Base-by-base conservation (phyloP, 257 asterid species). In the Capsicum rhomboideum region DNA sequence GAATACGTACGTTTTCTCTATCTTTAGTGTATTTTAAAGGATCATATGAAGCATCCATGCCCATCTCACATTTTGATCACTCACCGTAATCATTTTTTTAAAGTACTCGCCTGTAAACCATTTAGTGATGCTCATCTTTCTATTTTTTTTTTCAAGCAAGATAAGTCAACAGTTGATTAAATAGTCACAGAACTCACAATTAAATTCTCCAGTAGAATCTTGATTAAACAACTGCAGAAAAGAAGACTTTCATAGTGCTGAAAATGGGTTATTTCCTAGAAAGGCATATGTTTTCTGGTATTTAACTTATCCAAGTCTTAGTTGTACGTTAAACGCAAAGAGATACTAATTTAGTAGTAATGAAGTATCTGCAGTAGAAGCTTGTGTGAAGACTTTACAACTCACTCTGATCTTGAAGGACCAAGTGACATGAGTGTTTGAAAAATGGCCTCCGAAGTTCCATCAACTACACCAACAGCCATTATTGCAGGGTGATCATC, bases 401-500 rank as follows among this genome's bases (percentile, higher is more conserved):
- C 97, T 89, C 91, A 94, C 99, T 96, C 98, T 63, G 98, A 91
- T 93, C 98, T 94, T 79, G 97, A 96, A 87, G 97, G 92, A 89
- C 98, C 98, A 89, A 96, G 96, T 80, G 99, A 96, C 97, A 96
- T 92, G 59, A 96, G 96, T 18, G 95, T 92, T 86, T 92, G 98
- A 82, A 94, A 96, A 86, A 93, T 90, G 81, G 98, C 97, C 90
- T 96, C 99, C 50, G 99, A 94, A 85, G 96, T 89, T 75, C 94
- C 98, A 79, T 93, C 98, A 84, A 94, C 90, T 83, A 94, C 97
- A 84, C 99, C 99, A 87, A 94, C 98, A 20, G 97, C 98, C 99
- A 96, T 96, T 85, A 96, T 92, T 88, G 99, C 99, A 20, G 98
- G 97, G 86, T 90, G 92, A 86, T 85, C 90, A 68, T 88, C 95